A percentile compares a stretch with the other conserved stretches of the same genome.
phyloP scores from a whole-genome alignment of 2,329 filamentous ascomycete genomes.

The Fonsecaea pugnacius region DNA sequence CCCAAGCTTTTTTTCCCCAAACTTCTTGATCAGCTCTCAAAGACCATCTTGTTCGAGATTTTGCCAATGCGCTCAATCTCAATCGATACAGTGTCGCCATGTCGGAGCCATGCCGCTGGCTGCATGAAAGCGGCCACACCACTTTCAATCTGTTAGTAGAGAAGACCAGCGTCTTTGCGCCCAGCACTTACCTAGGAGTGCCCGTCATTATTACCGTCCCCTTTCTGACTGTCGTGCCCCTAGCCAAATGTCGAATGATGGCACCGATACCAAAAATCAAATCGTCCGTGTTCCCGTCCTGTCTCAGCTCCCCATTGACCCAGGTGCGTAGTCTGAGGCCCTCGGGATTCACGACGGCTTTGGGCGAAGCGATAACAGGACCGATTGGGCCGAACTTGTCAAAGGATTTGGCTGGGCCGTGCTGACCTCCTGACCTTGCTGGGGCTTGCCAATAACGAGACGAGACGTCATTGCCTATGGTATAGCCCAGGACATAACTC shows the following conservation, averaged over 20 bases:
- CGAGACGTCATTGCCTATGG: constrained; percentile 48
- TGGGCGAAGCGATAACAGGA: constrained; percentile 51
- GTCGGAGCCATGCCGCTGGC: constrained; percentile 44
- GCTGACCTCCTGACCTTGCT: constrained; percentile 19
- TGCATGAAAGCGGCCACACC: constrained; percentile 50
- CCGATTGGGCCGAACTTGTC: constrained; percentile 62
- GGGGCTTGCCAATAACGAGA: constrained; percentile 43
- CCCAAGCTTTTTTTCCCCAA: neutral
- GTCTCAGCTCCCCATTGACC: constrained; percentile 46
- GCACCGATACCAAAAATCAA: constrained; percentile 46
- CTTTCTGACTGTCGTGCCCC: constrained; percentile 44
- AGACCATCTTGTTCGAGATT: constrained; percentile 44
- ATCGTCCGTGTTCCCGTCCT: constrained; percentile 44
- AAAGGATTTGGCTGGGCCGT: constrained; percentile 51
- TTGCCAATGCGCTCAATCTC: constrained; percentile 56
- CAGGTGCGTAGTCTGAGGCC: constrained; percentile 38
- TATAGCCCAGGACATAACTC: constrained; percentile 48
- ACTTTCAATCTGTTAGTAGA: constrained; percentile 24
- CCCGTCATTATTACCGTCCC: constrained; percentile 49
- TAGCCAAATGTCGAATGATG: constrained; percentile 43
- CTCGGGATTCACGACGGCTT: constrained; percentile 41
- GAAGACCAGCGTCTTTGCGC: neutral
- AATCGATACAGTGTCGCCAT: constrained; percentile 51
- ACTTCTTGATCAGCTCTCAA: constrained; percentile 10
- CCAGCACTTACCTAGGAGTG: constrained; percentile 40